A percentile compares a stretch with the other conserved stretches of the same genome.
Conservation (phyloP, 169 alveolate species). For the Plasmodium adleri region DNA sequence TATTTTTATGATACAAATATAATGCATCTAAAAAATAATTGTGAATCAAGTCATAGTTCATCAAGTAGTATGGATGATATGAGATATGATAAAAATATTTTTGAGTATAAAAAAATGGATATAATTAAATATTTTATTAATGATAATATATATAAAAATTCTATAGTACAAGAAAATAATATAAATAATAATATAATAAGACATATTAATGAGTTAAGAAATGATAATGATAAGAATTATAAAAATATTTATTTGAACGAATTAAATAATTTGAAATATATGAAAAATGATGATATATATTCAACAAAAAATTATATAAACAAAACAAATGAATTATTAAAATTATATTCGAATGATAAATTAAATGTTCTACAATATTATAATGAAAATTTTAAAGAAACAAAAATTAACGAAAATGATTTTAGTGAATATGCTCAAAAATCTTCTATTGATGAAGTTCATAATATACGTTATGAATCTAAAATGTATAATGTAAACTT, state of each 20-base stretch:
- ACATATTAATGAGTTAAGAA: conserved; percentile 5
- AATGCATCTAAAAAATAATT: neutral
- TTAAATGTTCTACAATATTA: conserved; percentile 19
- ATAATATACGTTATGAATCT: conserved; percentile 12
- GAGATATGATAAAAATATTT: neutral
- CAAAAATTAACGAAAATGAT: neutral
- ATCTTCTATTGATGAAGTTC: neutral
- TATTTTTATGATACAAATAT: conserved; percentile 23
- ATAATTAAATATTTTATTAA: conserved; percentile 6
- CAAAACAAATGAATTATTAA: conserved; percentile 8
- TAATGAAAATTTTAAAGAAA: conserved; percentile 2
- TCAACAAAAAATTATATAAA: neutral
- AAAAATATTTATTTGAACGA: neutral
- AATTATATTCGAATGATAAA: conserved; percentile 35
- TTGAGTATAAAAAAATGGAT: conserved; percentile 4
- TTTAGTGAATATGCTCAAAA: conserved; percentile 3
- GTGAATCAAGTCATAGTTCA: conserved; percentile 4
- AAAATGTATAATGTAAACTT: conserved; percentile 37
- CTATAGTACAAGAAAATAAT: no score
- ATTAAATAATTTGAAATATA: conserved; percentile 11
- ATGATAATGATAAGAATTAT: neutral
- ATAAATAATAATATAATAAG: neutral
- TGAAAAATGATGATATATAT: conserved; percentile 4
- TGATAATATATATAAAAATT: neutral
- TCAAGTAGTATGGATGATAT: neutral